Base-by-base conservation (phyloP, 768 basidiomycete genomes). In the Russula emetica region DNA sequence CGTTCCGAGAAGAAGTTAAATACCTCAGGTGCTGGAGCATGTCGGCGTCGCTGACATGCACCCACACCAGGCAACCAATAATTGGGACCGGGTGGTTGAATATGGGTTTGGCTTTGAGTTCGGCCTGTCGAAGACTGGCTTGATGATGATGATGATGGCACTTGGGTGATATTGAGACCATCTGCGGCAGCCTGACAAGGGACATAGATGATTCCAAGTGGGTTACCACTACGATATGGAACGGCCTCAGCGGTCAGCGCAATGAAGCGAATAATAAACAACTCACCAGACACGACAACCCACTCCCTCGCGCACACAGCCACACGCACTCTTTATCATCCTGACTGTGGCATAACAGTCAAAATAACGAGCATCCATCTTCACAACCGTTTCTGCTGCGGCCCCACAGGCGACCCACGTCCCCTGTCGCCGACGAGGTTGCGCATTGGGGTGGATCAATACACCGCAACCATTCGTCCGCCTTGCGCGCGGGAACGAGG, bases 241-340 rank as follows among this genome's bases (percentile, higher is more conserved):
- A 57, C 52, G 22, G 51, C 28, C 47, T 70, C 45, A 72, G 69
- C 51, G 22, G 3, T 14, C 32, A 5, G 13, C 22, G 22, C 36
- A 24, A 11, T 36, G 14, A 14, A 38, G 36, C 30, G 14, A 36
- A 52, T n/a, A 22, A 18, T 7, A 5, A 5, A 24, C 26, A 7
- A 73, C 79, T 70, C 58, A 79, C 83, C 84, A 87, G 51, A 78
- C 78, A 2, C 80, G 78, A 74, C 87, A 90, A 22, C 85, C 87
- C 11, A 90, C 76, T 6, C 85, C 86, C 72, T 88, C 85, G 38
- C 84, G 79, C 44, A 84, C 71, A 68, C 87, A 90, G 16, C 87
- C 86, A 67, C 87, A 89, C 3, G 82, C 74, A 65, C 80, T 83
- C 64, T 76, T 77, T 61, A 81, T 75, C 71, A 83, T 80, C 71